Evolutionary conservation across 2,329 filamentous ascomycete genomes (phyloP), one percentile per base, ranked within the genome.

Genomic region (Alternaria hordeiaustralica): DNA sequence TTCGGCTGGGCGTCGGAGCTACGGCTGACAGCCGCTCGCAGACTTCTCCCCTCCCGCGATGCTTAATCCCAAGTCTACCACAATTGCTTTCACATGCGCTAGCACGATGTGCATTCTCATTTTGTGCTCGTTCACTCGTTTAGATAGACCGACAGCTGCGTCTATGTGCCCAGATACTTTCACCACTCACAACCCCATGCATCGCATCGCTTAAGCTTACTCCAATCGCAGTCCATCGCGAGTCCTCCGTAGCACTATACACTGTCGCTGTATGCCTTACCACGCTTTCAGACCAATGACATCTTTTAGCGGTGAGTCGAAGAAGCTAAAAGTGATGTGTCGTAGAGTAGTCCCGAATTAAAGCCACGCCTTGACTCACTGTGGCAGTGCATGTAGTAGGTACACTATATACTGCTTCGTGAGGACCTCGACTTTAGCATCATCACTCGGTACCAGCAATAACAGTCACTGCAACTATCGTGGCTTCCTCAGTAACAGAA

Each of bases 21-120:
- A 67, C 70, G 66, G 63, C 60, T 67, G 66, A 70, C 69, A 61
- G 44, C 60, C 63, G 57, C 65, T 47, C 61, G 41, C 33, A 55
- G 28, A 49, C 44, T 10, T 44, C 47, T 56, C 57, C 44, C 46
- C 28, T 60, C 46, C 61, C 61, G 53, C 26, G 23, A 46, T 53
- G 36, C 18, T 63, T 23, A 12, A 18, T 18, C 5, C 49, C 28
- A 45, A 45, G 43, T 45, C 43, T 45, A 21, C 43, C 36, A 41
- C 36, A 18, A 41, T 6, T 6, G 15, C 36, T 18, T 41, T 41
- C 36, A 18, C 36, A 41, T 18, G 3, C 36, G 36, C 36, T 41
- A 41, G 3, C n/a, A 41, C 36, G 1, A 41, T 6, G 9, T 18
- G 36, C 36, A 41, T 18, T 41, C n/a, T 41, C 8, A 41, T 18